Base-by-base conservation (phyloP, 768 basidiomycete species). In the Mycena galericulata region DNA sequence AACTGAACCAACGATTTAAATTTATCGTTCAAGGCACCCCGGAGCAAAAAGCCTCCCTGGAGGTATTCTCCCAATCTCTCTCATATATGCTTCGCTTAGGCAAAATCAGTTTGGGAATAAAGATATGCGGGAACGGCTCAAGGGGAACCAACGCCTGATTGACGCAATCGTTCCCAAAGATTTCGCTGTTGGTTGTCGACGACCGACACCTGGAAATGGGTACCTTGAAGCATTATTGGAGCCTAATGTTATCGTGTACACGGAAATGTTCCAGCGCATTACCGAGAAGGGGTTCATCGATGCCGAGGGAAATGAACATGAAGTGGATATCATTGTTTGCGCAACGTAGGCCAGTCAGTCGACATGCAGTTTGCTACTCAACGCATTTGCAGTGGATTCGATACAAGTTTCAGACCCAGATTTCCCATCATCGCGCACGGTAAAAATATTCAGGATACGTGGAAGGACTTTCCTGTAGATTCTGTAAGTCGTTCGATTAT, bases 191-290 rank as follows among this genome's bases (percentile, higher is more conserved):
- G 83, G 80, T 4, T 88, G 86, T 74, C 78, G 85, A 29, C 77
- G 87, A 18, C 78, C 86, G 17, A 88, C 87, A 0, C 84, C 85
- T 3, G 86, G 85, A 1, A 84, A 84, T 4, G 86, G 87, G 10
- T 88, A 86, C 68, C 78, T 88, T 46, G 84, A 87, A 66, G 84
- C 87, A 0, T 75, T 87, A 4, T 80, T 81, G 51, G 78, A 82
- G 71, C 81, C 83, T 61, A 86, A 87, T 62, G 86, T 84, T 63
- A 53, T 81, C 24, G 84, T 85, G 40, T 74, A 83, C 36, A 75
- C 83, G 1, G 76, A 80, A 15, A 75, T 78, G 49, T 86, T 87
- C 71, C 80, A 79, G 67, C 77, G 78, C 9, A 71, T 87, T 62
- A 86, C 84, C 0, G 76, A 76, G 36, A 80, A 75, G 1, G 86